phyloP scores from a whole-genome alignment of 169 alveolate species.

The Cryptosporidium sp. region DNA sequence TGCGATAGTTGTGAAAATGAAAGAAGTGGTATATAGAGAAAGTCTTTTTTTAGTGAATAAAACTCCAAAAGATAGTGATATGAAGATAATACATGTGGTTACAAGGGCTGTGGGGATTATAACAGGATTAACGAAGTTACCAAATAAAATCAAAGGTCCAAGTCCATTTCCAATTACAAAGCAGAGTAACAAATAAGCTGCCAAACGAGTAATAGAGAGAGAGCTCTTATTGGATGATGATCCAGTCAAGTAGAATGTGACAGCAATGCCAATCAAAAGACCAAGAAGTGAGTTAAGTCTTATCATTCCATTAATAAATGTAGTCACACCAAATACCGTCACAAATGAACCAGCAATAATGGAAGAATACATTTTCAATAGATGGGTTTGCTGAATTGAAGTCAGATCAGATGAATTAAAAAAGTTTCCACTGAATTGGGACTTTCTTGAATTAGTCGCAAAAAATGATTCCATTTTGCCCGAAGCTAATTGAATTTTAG shows the following conservation, averaged over 20 bases:
- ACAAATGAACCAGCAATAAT: constrained; percentile 53
- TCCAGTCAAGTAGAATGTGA: constrained; percentile 31
- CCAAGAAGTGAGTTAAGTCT: constrained; percentile 23
- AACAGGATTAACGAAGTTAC: constrained; percentile 48
- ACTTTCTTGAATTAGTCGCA: constrained; percentile 44
- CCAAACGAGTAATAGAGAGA: constrained; percentile 25
- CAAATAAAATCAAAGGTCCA: constrained; percentile 58
- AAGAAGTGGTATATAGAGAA: constrained; percentile 30
- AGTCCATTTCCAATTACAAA: constrained; percentile 56
- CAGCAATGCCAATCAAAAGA: constrained; percentile 28
- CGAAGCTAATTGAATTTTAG: not conserved
- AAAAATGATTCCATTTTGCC: constrained; percentile 43
- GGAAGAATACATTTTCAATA: constrained; percentile 54
- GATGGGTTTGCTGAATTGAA: constrained; percentile 39
- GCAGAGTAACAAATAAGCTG: constrained; percentile 36
- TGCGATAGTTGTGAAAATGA: constrained; percentile 53
- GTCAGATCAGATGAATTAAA: constrained; percentile 27
- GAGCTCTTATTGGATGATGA: constrained; percentile 10
- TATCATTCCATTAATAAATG: constrained; percentile 38
- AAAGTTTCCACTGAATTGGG: constrained; percentile 55
- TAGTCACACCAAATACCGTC: constrained; percentile 56
- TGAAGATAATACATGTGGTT: constrained; percentile 46
- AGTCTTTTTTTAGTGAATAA: constrained; percentile 62
- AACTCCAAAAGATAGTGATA: constrained; percentile 49
- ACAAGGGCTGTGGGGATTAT: constrained; percentile 65